phyloP scores from a whole-genome alignment of 768 basidiomycete genomes.

The Porpolomopsis calyptriformis region DNA sequence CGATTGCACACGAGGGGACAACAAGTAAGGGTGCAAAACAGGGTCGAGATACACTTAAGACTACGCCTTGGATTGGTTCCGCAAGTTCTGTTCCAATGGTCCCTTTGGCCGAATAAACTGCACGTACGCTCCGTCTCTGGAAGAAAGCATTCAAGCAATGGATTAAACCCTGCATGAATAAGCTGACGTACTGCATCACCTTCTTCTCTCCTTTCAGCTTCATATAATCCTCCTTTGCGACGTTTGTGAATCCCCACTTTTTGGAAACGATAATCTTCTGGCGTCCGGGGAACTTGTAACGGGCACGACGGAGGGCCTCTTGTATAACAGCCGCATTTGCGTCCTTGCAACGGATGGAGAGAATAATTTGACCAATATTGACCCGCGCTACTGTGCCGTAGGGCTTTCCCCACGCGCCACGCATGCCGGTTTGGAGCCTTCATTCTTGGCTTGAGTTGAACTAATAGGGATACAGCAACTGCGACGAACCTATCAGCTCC shows the following conservation, averaged over 20 bases:
- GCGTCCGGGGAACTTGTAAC: slow-evolving; percentile 99
- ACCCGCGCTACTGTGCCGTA: slow-evolving; percentile 94
- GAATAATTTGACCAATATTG: slow-evolving; percentile 93
- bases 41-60: background rate
- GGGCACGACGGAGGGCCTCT: slow-evolving; percentile 93
- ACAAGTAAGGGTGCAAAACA: no score
- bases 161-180: slow-evolving; percentile 2
- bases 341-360: slow-evolving; percentile 84
- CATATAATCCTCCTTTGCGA: slow-evolving; percentile 79
- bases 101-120: slow-evolving; percentile 89
- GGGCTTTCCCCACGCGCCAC: slow-evolving; percentile 99
- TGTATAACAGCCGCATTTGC: slow-evolving; percentile 76
- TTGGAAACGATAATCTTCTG: slow-evolving; percentile 95
- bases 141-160: slow-evolving; percentile 4
- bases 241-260: slow-evolving; percentile 99
- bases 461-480: background rate
- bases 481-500: slow-evolving; percentile 83
- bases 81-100: slow-evolving; percentile 74
- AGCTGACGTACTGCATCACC: slow-evolving; percentile 65
- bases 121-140: slow-evolving; percentile 88
- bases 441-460: slow-evolving; percentile 27
- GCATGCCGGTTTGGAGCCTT: slow-evolving; percentile 97
- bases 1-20: no score
- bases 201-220: slow-evolving; percentile 85
- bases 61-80: slow-evolving; percentile 68